Conservation (phyloP, 2,329 filamentous ascomycete species). For the Daldinia eschscholtzii region DNA sequence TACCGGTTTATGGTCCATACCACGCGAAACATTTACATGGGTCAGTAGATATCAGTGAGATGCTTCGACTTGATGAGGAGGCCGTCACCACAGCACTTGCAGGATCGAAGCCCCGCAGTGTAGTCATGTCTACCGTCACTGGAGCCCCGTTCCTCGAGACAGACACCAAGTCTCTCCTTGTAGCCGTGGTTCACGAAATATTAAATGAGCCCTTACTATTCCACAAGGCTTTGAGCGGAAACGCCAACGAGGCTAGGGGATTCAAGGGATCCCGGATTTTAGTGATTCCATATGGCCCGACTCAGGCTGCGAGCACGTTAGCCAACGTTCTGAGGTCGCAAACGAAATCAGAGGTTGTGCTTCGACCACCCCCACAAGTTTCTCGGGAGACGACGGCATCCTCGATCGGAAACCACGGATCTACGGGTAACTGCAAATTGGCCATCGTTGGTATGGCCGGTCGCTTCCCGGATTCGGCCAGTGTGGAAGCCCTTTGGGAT, state of each 20-base stretch:
- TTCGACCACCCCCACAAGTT: constrained; percentile 56
- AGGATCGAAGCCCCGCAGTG: constrained; percentile 59
- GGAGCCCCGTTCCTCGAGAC: constrained; percentile 58
- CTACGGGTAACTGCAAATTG: constrained; percentile 72
- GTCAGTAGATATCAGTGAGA: constrained; percentile 58
- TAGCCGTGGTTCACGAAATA: constrained; percentile 61
- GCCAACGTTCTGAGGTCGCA: constrained; percentile 58
- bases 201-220: constrained; percentile 64
- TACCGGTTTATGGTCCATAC: constrained; percentile 69
- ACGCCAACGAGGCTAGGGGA: constrained; percentile 57
- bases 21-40: constrained; percentile 68
- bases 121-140: constrained; percentile 65
- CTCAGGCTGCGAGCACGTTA: constrained; percentile 62
- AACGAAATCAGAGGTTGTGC: constrained; percentile 59
- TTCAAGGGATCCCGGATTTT: constrained; percentile 58
- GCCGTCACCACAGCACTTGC: constrained; percentile 56
- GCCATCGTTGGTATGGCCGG: constrained; percentile 89
- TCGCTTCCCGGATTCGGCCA: constrained; percentile 79
- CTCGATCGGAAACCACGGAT: constrained; percentile 62
- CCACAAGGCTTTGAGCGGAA: constrained; percentile 62
- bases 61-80: constrained; percentile 60
- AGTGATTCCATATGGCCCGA: constrained; percentile 64
- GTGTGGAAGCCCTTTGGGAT: constrained; percentile 79
- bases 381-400: constrained; percentile 53
- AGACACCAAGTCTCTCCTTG: constrained; percentile 59